These are phyloP conservation scores for Emericellopsis atlantica DNA, from an alignment of 2,329 filamentous ascomycete species.

Conservation along the genomic window DNA sequence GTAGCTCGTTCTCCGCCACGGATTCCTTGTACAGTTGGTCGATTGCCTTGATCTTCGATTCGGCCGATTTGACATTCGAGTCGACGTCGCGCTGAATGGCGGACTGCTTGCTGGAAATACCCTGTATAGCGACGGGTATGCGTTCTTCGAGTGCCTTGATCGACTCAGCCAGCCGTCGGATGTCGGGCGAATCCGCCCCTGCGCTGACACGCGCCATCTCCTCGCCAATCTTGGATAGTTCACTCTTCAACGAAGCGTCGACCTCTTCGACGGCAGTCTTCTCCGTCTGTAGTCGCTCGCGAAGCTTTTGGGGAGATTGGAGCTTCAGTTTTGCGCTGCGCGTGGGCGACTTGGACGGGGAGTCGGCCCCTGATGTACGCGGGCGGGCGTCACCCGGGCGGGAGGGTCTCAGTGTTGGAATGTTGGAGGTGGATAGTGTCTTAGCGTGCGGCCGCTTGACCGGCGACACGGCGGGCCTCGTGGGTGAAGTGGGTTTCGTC, in stretches of 20 bases:
- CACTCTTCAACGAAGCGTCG: conserved; percentile 57
- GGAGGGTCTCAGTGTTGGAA: conserved; percentile 37
- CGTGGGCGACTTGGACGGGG: conserved; percentile 12
- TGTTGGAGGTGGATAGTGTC: conserved; percentile 38
- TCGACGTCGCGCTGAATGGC: conserved; percentile 60
- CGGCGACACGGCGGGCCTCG: conserved; percentile 12
- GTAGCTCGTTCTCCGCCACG: conserved; percentile 80
- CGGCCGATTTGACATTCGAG: conserved; percentile 56
- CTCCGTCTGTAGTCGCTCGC: conserved; percentile 75
- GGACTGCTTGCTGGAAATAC: conserved; percentile 47
- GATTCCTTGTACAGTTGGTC: conserved; percentile 83
- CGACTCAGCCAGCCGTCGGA: conserved; percentile 39
- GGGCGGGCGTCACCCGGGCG: conserved; percentile 6
- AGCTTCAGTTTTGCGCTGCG: conserved; percentile 45
- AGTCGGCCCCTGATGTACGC: conserved; percentile 11
- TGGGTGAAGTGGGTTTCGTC: conserved; percentile 8
- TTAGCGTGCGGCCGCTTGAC: conserved; percentile 27
- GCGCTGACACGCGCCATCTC: conserved; percentile 55
- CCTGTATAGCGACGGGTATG: conserved; percentile 45
- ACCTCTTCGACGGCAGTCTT: conserved; percentile 61
- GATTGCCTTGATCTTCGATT: conserved; percentile 67
- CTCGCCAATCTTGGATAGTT: conserved; percentile 68
- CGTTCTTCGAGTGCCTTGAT: conserved; percentile 56
- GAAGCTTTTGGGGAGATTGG: conserved; percentile 61
- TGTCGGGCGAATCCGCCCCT: conserved; percentile 20